Evolutionary conservation across 306 rosid genomes (phyloP).

Genomic region (Corylus avellana): DNA sequence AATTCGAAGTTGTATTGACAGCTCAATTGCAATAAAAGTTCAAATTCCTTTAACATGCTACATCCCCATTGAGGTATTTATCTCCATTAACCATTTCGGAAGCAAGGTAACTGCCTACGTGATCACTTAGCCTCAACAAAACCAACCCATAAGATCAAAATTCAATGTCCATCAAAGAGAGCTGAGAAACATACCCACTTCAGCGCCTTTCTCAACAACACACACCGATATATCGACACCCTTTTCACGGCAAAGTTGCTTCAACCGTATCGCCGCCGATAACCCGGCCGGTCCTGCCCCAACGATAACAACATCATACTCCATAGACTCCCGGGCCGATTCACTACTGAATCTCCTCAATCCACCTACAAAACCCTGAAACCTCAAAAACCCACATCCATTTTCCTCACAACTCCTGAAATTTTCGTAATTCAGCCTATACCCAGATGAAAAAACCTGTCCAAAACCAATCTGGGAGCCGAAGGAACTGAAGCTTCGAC

Average conservation of each 20-base stretch:
- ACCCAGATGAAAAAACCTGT: slow-evolving; percentile 26
- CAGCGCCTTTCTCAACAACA: slow-evolving; percentile 89
- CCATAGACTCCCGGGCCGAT: slow-evolving; percentile 61
- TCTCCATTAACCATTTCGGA: neutral
- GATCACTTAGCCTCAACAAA: neutral
- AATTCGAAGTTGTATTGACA: neutral
- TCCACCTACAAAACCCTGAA: slow-evolving; percentile 1
- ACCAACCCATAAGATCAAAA: neutral
- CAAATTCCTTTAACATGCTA: neutral
- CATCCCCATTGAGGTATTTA: neutral
- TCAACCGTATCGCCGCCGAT: slow-evolving; percentile 84
- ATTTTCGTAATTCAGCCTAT: slow-evolving; percentile 7
- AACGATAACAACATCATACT: slow-evolving; percentile 87
- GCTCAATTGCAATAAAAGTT: neutral
- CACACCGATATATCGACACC: slow-evolving; percentile 74
- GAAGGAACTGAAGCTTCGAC: slow-evolving; percentile 23
- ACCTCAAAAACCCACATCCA: neutral
- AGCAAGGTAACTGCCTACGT: neutral
- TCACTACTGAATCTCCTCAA: slow-evolving; percentile 51
- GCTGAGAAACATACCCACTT: slow-evolving; percentile 65
- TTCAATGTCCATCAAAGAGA: neutral
- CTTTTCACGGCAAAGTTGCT: slow-evolving; percentile 70
- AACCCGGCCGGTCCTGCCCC: slow-evolving; percentile 98
- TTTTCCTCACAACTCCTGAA: slow-evolving; percentile 11
- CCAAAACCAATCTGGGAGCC: slow-evolving; percentile 15